Base-by-base conservation (phyloP, 108 stramenopile genomes). In the Fistulifera solaris region DNA sequence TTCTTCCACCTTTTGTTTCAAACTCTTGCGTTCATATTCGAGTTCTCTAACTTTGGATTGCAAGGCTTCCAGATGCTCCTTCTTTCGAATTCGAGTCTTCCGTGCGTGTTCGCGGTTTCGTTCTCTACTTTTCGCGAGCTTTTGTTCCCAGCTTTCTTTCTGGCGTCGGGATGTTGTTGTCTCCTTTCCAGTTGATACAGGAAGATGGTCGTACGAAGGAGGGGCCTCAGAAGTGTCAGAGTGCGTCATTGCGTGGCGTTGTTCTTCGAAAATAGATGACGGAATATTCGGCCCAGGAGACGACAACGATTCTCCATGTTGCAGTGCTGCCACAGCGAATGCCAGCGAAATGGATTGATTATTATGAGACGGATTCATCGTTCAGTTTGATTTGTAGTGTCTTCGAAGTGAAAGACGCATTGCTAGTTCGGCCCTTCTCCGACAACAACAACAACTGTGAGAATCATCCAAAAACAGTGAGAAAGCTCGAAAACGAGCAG, bases 51-150 rank as follows among this genome's bases (percentile, higher is more conserved):
- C 77, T 42, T 80, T 72, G 11, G 56, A 41, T 57, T 85, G 87
- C n/a, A 95, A 76, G 2, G 59, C 48, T 61, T 89, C 74, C 45
- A 95, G 62, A 56, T 91, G 91, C 35, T 71, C 79, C 75, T 95
- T 95, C 72, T 95, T 95, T 38, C 94, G 71, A 31, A 87, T 61
- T 27, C 94, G 58, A 0, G 94, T 95, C 41, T 80, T 71, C 25
- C 91, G 80, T 13, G 94, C 94, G 56, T 95, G 94, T 59, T 93
- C 87, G 25, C 89, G 87, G 64, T 95, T 95, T 22, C 94, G 80
- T 59, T 95, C 94, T 14, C 94, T 70, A 55, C 80, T 83, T 35
- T 35, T 35, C 31, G 3, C 31, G 3, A 35, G 8, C 31, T 35
- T 35, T 41, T 50, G 28, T 22, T 65, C 38, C 18, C 15, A 64